These are phyloP conservation scores for Nicotiana knightiana DNA, from an alignment of 257 asterid genomes.

Conservation along the genomic window DNA sequence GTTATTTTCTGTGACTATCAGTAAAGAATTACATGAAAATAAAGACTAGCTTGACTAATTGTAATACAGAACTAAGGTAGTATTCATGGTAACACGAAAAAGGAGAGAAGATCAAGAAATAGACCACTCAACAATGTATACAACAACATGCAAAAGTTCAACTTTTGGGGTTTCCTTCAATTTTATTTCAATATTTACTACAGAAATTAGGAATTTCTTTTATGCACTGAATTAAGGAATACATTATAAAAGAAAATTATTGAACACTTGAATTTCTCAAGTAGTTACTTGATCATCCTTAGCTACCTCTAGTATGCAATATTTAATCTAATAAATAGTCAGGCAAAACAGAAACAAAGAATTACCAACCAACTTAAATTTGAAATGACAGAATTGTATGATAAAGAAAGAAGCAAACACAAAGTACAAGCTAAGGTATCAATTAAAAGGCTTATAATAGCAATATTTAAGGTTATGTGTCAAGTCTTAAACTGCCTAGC, in stretches of 20 bases:
- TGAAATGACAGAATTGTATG: neutral
- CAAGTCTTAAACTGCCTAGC: neutral
- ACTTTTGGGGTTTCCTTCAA: too few relatives aligned
- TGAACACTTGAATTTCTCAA: neutral
- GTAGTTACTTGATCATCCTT: neutral
- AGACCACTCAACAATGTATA: neutral
- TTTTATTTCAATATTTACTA: too few relatives aligned
- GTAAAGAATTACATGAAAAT: neutral
- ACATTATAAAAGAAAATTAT: neutral
- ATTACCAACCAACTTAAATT: neutral
- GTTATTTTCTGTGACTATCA: neutral
- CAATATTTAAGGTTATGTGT: neutral
- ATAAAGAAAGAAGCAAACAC: neutral
- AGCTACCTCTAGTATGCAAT: neutral
- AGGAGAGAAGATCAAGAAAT: neutral
- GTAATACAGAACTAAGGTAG: neutral
- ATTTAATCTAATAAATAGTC: neutral
- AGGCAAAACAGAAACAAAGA: neutral
- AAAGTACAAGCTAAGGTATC: neutral
- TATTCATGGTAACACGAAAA: neutral
- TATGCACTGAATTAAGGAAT: neutral
- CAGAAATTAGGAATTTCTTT: neutral
- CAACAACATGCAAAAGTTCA: too few relatives aligned
- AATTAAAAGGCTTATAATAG: neutral
- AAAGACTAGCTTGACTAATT: neutral